These are phyloP conservation scores for Tetradesmus obliquus DNA, from an alignment of 139 green algal species.

Conservation along the genomic window DNA sequence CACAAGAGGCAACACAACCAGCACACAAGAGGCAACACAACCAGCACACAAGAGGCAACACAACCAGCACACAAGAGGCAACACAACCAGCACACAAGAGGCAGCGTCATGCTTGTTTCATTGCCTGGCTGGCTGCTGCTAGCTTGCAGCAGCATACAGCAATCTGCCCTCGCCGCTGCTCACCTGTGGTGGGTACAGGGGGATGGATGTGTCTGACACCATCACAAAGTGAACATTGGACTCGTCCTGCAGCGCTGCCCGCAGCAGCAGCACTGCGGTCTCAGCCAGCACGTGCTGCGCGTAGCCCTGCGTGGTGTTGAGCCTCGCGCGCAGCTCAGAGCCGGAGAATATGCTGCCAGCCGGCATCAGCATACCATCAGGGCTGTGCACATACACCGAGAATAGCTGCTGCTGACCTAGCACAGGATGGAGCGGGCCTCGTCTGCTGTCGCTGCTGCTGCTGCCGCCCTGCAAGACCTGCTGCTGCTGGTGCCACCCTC, in stretches of 20 bases:
- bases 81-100: too few species aligned
- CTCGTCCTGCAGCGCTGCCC: constrained; percentile 28
- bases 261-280: constrained; percentile 30
- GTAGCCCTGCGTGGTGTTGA: constrained; percentile 13
- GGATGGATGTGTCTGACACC: constrained; percentile 32
- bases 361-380: neutral
- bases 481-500: neutral
- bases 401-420: constrained; percentile 24
- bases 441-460: neutral
- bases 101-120: too few species aligned
- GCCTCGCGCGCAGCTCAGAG: neutral
- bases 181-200: constrained; percentile 41
- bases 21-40: too few species aligned
- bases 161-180: neutral
- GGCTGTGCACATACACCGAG: constrained; percentile 25
- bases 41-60: too few species aligned
- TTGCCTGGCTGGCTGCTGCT: neutral
- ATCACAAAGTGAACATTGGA: constrained; percentile 42
- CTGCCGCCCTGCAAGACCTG: neutral
- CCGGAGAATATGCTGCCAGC: constrained; percentile 13
- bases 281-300: constrained; percentile 20
- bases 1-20: too few species aligned
- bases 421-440: neutral
- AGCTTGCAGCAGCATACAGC: too few species aligned
- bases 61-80: too few species aligned